A percentile compares a stretch with the other conserved stretches of the same genome.
These are phyloP conservation scores for Vigna mungo DNA, from an alignment of 306 rosid genomes.

Conservation along the genomic window DNA sequence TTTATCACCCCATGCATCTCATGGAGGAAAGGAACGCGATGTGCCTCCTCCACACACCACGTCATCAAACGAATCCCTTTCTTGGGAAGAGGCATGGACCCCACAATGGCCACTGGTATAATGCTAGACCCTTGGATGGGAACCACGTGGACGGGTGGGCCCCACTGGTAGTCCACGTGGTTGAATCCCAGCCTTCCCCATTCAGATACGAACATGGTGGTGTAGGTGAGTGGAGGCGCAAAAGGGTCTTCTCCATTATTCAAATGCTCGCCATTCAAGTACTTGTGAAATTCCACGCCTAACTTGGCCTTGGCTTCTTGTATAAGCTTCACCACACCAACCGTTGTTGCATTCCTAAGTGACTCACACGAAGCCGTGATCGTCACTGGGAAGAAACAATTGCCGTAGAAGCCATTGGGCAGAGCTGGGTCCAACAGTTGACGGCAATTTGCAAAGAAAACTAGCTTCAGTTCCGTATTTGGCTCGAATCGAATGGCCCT, in stretches of 20 bases:
- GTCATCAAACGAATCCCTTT: slow-evolving; percentile 74
- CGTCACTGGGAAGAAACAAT: slow-evolving; percentile 79
- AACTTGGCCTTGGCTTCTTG: slow-evolving; percentile 65
- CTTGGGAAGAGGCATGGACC: slow-evolving; percentile 54
- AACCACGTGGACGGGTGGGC: slow-evolving; percentile 66
- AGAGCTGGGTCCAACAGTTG: slow-evolving; percentile 67
- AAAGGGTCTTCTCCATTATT: slow-evolving; percentile 60
- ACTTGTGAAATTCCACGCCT: slow-evolving; percentile 55
- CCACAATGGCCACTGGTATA: slow-evolving; percentile 70
- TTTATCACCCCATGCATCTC: slow-evolving; percentile 42
- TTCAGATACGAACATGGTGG: slow-evolving; percentile 70
- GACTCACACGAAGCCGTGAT: slow-evolving; percentile 45
- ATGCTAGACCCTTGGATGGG: slow-evolving; percentile 66
- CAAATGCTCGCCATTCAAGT: slow-evolving; percentile 49
- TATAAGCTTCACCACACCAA: slow-evolving; percentile 64
- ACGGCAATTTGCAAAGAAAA: slow-evolving; percentile 85
- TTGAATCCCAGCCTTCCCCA: slow-evolving; percentile 87
- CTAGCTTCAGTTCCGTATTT: slow-evolving; percentile 46
- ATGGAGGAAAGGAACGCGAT: slow-evolving; percentile 56
- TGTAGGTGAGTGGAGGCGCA: slow-evolving; percentile 58
- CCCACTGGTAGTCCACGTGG: slow-evolving; percentile 72
- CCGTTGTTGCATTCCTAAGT: slow-evolving; percentile 32
- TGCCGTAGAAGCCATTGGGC: slow-evolving; percentile 81
- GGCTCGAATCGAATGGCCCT: slow-evolving; percentile 46
- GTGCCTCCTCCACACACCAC: slow-evolving; percentile 68